Conservation (phyloP, 306 rosid species). For the Cucurbita maxima region DNA sequence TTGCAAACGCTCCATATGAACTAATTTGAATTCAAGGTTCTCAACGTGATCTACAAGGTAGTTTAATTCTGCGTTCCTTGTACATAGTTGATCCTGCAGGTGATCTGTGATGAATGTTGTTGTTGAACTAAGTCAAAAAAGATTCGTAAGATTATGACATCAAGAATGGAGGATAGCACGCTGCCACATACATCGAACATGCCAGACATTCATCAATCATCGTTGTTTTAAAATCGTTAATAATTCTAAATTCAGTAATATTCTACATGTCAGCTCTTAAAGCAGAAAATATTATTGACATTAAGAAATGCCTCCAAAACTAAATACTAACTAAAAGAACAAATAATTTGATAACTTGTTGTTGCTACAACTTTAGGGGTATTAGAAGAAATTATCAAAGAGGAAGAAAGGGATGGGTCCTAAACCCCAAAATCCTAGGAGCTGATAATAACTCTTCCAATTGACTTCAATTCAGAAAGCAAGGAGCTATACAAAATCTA, state of each 20-base stretch:
- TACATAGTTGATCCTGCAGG: slow-evolving; percentile 68
- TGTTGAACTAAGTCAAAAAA: slow-evolving; percentile 10
- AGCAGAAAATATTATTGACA: background rate
- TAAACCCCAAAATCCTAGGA: background rate
- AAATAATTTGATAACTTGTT: background rate
- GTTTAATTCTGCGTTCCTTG: slow-evolving; percentile 44
- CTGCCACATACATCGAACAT: background rate
- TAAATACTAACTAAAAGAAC: background rate
- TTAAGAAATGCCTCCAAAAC: background rate
- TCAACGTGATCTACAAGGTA: slow-evolving; percentile 34
- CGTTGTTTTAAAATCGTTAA: background rate
- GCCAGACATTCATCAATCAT: slow-evolving; percentile 5
- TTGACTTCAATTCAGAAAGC: background rate
- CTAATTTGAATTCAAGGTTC: slow-evolving; percentile 41
- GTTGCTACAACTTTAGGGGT: background rate
- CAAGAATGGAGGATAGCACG: background rate
- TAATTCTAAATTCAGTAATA: background rate
- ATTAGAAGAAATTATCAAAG: background rate
- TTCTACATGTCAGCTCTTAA: background rate
- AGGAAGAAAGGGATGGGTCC: background rate
- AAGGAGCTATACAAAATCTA: background rate
- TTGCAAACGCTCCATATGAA: slow-evolving; percentile 34
- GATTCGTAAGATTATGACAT: background rate
- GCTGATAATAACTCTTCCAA: background rate
- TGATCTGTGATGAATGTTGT: slow-evolving; percentile 46